phyloP scores from a whole-genome alignment of 2,329 filamentous ascomycete species.

The Fusarium redolens region DNA sequence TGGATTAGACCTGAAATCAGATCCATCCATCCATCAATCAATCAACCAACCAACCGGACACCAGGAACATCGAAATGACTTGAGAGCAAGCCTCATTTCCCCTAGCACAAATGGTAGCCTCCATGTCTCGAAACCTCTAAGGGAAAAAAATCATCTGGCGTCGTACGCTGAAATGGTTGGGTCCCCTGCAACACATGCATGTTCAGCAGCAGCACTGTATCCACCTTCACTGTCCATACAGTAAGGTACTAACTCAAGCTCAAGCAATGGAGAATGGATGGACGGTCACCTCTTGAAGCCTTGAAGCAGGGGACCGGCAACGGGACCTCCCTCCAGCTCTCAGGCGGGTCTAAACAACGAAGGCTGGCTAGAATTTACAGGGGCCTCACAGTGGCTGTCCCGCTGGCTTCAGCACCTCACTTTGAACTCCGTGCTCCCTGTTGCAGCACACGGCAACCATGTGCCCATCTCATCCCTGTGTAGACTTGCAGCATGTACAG shows the following conservation, averaged over 20 bases:
- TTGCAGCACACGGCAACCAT: background rate
- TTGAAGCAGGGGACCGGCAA: slow-evolving; percentile 9
- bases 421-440: background rate
- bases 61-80: slow-evolving; percentile 18
- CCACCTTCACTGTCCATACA: background rate
- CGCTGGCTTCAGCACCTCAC: background rate
- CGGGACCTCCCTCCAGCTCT: background rate
- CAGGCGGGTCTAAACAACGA: slow-evolving; percentile 12
- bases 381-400: slow-evolving; percentile 1
- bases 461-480: background rate
- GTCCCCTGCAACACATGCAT: slow-evolving; percentile 16
- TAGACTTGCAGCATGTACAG: background rate
- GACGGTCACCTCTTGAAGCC: background rate
- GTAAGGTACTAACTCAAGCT: background rate
- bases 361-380: slow-evolving; percentile 6
- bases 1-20: background rate
- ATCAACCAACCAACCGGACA: background rate
- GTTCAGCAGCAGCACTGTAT: slow-evolving; percentile 2
- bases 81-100: slow-evolving; percentile 13
- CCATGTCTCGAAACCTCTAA: slow-evolving; percentile 22
- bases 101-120: slow-evolving; percentile 2
- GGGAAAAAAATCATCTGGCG: background rate
- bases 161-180: slow-evolving; percentile 11
- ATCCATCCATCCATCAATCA: background rate
- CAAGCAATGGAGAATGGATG: background rate